These are phyloP conservation scores for Talaromyces sp. DNA, from an alignment of 2,329 filamentous ascomycete genomes.

Conservation along the genomic window DNA sequence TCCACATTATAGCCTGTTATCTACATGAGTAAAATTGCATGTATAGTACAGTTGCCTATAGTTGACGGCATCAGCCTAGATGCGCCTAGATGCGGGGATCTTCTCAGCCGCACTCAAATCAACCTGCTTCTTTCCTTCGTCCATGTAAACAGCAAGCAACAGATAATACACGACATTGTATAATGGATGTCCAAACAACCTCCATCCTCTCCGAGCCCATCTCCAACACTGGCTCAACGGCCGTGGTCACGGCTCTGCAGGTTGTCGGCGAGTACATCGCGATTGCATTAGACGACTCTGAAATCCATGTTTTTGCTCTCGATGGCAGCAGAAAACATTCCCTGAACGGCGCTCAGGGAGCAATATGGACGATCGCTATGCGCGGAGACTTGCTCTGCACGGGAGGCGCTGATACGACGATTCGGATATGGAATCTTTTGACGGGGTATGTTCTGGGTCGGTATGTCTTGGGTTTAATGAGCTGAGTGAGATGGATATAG, in stretches of 20 bases:
- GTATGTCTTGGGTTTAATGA: neutral
- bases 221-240: too few relatives aligned
- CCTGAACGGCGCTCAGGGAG: neutral
- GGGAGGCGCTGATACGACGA: neutral
- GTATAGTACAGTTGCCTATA: too few relatives aligned
- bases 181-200: too few relatives aligned
- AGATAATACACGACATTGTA: neutral
- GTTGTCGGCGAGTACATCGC: too few relatives aligned
- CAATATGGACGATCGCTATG: neutral
- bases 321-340: neutral
- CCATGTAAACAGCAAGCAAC: neutral
- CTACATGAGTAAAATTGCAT: too few relatives aligned
- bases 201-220: too few relatives aligned
- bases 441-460: neutral
- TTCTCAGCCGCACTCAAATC: neutral
- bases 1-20: too few relatives aligned
- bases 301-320: too few relatives aligned
- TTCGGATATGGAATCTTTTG: neutral
- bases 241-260: too few relatives aligned
- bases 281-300: too few relatives aligned
- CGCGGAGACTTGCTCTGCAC: neutral
- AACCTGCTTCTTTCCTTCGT: neutral
- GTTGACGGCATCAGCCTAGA: neutral
- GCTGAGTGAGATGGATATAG: neutral
- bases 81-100: neutral